Evolutionary conservation across 106 monocot species (phyloP), one percentile per base, ranked within the genome.

Genomic region (Dioscorea zingiberensis): DNA sequence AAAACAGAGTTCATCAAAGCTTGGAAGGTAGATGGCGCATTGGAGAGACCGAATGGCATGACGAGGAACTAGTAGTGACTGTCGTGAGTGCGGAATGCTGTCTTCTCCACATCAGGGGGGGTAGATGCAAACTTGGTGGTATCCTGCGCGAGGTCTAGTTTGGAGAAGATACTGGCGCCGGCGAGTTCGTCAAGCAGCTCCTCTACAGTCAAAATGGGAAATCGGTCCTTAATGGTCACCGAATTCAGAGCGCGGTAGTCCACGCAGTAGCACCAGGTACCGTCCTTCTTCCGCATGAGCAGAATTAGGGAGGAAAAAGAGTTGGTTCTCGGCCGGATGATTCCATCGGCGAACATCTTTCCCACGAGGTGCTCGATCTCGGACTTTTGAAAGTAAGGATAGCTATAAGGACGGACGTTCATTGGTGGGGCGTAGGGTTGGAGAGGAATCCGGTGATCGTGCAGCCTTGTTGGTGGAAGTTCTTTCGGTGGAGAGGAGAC

Each of bases 121-220:
- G 0, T 1, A 0, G 47, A 78, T 62, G 25, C 64, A 15, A 0
- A 78, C 32, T 25, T 78, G 71, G 46, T 78, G 77, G 27, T 72
- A 78, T 0, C 71, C 66, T 1, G 56, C 48, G 6, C 54, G 1
- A 76, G 27, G 27, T 74, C 74, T 0, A 74, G 44, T 22, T 74
- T 74, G 13, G 74, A 59, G 58, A 74, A 74, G 46, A 65, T 11
- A 0, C 3, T 28, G 14, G 74, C 55, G 26, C 66, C 59, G 45
- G 66, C 15, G 1, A 74, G 21, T 44, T 74, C 28, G 7, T 30
- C 67, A 66, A 7, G 66, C 14, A 18, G 67, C 7, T 74, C 74
- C 48, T 74, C 74, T 0, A 74, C 27, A 0, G 27, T 38, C 1
- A 66, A 56, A 60, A 30, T 30, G 10, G 74, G 58, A 25, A 28